Conservation (phyloP, 176 grass and related monocot genomes). For the Oryza meridionalis region DNA sequence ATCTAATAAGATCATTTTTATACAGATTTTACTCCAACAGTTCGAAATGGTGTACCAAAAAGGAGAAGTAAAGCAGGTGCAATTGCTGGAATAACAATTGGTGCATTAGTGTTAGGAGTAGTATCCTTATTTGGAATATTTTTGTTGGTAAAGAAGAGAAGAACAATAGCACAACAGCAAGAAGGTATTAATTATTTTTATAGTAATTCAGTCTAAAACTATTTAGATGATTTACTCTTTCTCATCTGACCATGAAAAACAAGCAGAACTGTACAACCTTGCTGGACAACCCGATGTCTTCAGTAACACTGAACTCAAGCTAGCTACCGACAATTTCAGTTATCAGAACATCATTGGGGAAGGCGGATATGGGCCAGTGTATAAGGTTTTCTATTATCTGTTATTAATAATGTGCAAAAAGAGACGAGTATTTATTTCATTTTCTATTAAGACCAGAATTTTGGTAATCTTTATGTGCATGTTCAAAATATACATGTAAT, state of each 20-base stretch:
- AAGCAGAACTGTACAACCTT: slow-evolving; percentile 30
- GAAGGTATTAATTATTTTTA: slow-evolving; percentile 37
- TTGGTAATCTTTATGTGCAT: neutral
- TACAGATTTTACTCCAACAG: slow-evolving; percentile 78
- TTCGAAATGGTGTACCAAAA: slow-evolving; percentile 49
- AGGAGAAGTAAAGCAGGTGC: slow-evolving; percentile 43
- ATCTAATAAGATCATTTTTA: slow-evolving; percentile 21
- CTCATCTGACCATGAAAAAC: neutral
- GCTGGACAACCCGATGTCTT: slow-evolving; percentile 32
- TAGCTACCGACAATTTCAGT: slow-evolving; percentile 48
- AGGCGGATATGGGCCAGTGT: slow-evolving; percentile 71
- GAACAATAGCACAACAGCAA: slow-evolving; percentile 27
- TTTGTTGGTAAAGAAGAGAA: slow-evolving; percentile 48
- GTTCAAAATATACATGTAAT: neutral
- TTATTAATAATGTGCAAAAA: neutral
- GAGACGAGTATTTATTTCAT: neutral
- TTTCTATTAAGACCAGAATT: neutral
- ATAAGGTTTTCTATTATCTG: slow-evolving; percentile 41
- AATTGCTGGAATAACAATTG: slow-evolving; percentile 56
- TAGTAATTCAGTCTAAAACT: neutral
- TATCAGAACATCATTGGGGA: slow-evolving; percentile 55
- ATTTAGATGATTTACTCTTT: neutral
- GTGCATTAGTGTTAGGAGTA: slow-evolving; percentile 32
- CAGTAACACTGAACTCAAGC: slow-evolving; percentile 26
- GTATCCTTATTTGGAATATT: slow-evolving; percentile 41